These are phyloP conservation scores for Dothistroma septosporum DNA, from an alignment of 2,329 filamentous ascomycete genomes.

Conservation along the genomic window DNA sequence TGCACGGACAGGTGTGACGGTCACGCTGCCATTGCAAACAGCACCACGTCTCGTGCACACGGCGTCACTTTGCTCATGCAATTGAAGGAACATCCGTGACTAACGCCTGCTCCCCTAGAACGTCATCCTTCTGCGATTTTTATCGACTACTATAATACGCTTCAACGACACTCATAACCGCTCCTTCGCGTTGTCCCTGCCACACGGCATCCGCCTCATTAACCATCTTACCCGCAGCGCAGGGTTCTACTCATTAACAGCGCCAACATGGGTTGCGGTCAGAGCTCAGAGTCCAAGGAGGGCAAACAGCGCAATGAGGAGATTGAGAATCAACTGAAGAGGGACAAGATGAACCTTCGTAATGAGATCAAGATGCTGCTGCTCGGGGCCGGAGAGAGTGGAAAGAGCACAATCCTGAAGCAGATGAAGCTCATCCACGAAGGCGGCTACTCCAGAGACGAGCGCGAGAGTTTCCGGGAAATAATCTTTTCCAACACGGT, in stretches of 20 bases:
- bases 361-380: constrained; percentile 99
- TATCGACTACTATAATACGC: not conserved
- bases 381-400: constrained; percentile 96
- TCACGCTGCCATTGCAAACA: constrained; percentile 16
- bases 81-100: not conserved
- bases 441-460: constrained; percentile 93
- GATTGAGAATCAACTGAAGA: constrained; percentile 98
- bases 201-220: not conserved
- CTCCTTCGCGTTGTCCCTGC: not conserved
- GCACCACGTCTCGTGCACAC: constrained; percentile 3
- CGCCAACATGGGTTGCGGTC: constrained; percentile 95
- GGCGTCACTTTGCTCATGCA: not conserved
- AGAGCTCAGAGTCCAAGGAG: constrained; percentile 99
- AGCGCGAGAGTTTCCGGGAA: constrained; percentile 66
- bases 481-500: constrained; percentile 70
- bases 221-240: constrained; percentile 5
- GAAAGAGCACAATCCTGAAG: constrained; percentile 90
- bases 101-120: not conserved
- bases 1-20: constrained; percentile 2
- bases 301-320: constrained; percentile 99
- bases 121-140: not conserved
- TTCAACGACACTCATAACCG: not conserved
- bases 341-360: constrained; percentile 96
- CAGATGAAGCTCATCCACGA: constrained; percentile 99
- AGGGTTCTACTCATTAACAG: constrained; percentile 26